Percentiles rank a stretch among this genome's conserved stretches.
Evolutionary conservation across 2,329 filamentous ascomycete genomes (phyloP).

Genomic region (Phyllosticta citribraziliensis): DNA sequence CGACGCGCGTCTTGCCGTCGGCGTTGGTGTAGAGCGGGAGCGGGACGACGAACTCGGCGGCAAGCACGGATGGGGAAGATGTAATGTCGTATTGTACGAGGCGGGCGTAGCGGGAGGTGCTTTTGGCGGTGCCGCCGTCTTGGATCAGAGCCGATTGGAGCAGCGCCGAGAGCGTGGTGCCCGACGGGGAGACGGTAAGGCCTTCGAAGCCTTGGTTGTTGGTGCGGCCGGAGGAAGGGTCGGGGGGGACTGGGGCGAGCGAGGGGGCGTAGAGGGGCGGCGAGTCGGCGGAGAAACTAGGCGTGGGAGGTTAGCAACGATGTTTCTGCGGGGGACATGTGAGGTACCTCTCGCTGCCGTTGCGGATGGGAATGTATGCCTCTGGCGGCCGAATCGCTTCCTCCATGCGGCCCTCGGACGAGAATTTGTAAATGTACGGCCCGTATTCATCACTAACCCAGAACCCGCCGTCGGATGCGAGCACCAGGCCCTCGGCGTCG

Average conservation of each 20-base stretch:
- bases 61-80: conserved; percentile 32
- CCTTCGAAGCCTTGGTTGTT: conserved; percentile 74
- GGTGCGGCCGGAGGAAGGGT: conserved; percentile 51
- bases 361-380: conserved; percentile 55
- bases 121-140: conserved; percentile 44
- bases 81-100: conserved; percentile 56
- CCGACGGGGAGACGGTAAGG: conserved; percentile 52
- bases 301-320: no score
- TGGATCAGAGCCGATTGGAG: conserved; percentile 52
- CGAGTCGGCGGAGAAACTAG: conserved; percentile 56
- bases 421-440: conserved; percentile 60
- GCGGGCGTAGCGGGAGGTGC: conserved; percentile 48
- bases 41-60: conserved; percentile 55
- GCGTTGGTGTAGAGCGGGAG: conserved; percentile 48
- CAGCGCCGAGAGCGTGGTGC: conserved; percentile 54
- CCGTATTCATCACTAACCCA: conserved; percentile 64
- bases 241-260: conserved; percentile 40
- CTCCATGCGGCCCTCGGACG: conserved; percentile 47
- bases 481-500: conserved; percentile 57
- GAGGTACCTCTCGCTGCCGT: conserved; percentile 37
- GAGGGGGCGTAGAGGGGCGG: conserved; percentile 50
- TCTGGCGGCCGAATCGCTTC: conserved; percentile 54
- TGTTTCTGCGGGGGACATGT: no score
- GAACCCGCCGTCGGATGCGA: conserved; percentile 51
- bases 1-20: conserved; percentile 43